phyloP scores from a whole-genome alignment of 768 basidiomycete genomes.

The Terana coerulea region DNA sequence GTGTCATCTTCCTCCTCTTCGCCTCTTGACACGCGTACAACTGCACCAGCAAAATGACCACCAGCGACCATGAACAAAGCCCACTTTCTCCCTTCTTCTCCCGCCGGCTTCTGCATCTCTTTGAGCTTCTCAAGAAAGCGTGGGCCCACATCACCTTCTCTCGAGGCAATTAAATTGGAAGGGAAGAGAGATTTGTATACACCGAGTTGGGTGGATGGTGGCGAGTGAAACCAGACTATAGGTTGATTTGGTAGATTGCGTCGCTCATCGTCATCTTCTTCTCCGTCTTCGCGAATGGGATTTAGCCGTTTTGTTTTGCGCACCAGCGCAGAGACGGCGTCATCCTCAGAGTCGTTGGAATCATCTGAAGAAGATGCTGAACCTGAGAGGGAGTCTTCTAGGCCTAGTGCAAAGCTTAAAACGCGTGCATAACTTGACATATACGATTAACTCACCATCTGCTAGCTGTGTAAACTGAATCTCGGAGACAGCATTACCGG shows the following conservation, averaged over 20 bases:
- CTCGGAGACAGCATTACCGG: slow-evolving; percentile 62
- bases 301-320: slow-evolving; percentile 48
- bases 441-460: slow-evolving; percentile 53
- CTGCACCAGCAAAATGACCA: slow-evolving; percentile 95
- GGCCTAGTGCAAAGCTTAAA: slow-evolving; percentile 33
- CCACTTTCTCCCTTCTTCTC: slow-evolving; percentile 67
- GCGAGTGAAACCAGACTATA: slow-evolving; percentile 87
- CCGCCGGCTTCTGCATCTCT: slow-evolving; percentile 52
- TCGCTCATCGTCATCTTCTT: slow-evolving; percentile 6
- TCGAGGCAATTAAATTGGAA: slow-evolving; percentile 28
- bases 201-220: slow-evolving; percentile 85
- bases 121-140: slow-evolving; percentile 59
- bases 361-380: slow-evolving; percentile 73
- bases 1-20: slow-evolving; percentile 36
- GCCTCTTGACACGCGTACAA: slow-evolving; percentile 65
- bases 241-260: slow-evolving; percentile 56
- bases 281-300: slow-evolving; percentile 6
- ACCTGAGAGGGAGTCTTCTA: slow-evolving; percentile 90
- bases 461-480: slow-evolving; percentile 71
- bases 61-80: slow-evolving; percentile 97
- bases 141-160: slow-evolving; percentile 21
- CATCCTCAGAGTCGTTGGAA: slow-evolving; percentile 48
- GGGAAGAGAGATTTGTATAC: slow-evolving; percentile 80
- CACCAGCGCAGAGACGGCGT: slow-evolving; percentile 64
- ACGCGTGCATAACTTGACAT: background rate